These are phyloP conservation scores for Hypoxylon cercidicola DNA, from an alignment of 495 filamentous ascomycete species.

Conservation along the genomic window DNA sequence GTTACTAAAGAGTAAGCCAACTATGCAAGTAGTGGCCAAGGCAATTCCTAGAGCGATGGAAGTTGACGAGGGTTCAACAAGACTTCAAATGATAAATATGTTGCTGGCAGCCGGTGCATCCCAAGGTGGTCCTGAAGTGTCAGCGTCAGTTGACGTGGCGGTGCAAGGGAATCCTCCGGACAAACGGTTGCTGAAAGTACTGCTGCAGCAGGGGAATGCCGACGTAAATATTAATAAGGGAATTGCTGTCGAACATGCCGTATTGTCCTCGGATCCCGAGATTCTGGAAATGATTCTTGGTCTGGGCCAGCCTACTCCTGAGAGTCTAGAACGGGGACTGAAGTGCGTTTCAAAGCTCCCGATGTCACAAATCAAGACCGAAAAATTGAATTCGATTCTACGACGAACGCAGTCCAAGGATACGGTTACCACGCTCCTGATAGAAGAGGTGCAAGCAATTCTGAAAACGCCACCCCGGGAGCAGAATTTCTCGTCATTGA, in stretches of 20 bases:
- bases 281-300: slow-evolving; percentile 56
- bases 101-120: slow-evolving; percentile 53
- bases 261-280: slow-evolving; percentile 46
- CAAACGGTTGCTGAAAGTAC: slow-evolving; percentile 47
- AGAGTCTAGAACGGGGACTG: slow-evolving; percentile 48
- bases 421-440: slow-evolving; percentile 45
- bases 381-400: slow-evolving; percentile 52
- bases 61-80: slow-evolving; percentile 38
- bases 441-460: slow-evolving; percentile 53
- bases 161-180: slow-evolving; percentile 50
- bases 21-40: slow-evolving; percentile 49
- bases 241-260: slow-evolving; percentile 48
- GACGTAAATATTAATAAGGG: slow-evolving; percentile 57
- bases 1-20: slow-evolving; percentile 51
- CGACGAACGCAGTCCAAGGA: slow-evolving; percentile 50
- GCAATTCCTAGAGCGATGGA: slow-evolving; percentile 53
- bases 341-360: slow-evolving; percentile 46
- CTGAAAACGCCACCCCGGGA: slow-evolving; percentile 42
- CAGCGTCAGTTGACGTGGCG: slow-evolving; percentile 47
- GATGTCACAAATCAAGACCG: slow-evolving; percentile 47
- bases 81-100: slow-evolving; percentile 53
- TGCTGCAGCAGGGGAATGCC: slow-evolving; percentile 55
- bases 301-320: slow-evolving; percentile 48
- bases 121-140: slow-evolving; percentile 46
- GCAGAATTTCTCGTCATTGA: slow-evolving; percentile 47